Percentiles rank a stretch among this genome's conserved stretches.
Evolutionary conservation across 768 basidiomycete genomes (phyloP).

Genomic region (Russula ochroleuca): DNA sequence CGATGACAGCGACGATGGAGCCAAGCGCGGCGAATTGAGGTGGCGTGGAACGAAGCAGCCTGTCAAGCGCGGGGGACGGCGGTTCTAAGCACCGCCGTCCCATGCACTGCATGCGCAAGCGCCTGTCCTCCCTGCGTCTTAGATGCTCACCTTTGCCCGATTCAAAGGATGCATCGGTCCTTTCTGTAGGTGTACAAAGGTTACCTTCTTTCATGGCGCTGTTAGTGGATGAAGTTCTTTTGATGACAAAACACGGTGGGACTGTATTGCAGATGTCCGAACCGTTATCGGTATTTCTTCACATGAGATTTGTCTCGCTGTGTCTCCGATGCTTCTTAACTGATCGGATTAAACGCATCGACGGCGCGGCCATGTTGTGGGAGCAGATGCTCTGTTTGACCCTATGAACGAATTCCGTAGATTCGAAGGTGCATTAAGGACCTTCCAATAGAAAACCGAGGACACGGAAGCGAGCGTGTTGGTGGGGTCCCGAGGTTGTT

Average conservation of each 20-base stretch:
- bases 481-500: constrained; percentile 2
- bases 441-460: constrained; percentile 11
- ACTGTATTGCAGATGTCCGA: constrained; percentile 13
- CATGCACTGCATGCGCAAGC: background rate
- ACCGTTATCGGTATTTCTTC: constrained; percentile 19
- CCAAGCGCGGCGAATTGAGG: constrained; percentile 40
- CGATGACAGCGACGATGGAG: constrained; percentile 57
- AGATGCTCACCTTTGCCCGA: background rate
- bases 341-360: constrained; percentile 10
- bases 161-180: background rate
- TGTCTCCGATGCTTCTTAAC: constrained; percentile 21
- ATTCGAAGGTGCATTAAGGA: constrained; percentile 5
- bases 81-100: constrained; percentile 48
- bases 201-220: constrained; percentile 4
- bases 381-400: constrained; percentile 8
- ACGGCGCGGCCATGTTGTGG: constrained; percentile 10
- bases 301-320: constrained; percentile 7
- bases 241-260: background rate
- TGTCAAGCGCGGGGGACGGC: constrained; percentile 68
- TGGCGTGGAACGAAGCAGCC: constrained; percentile 64
- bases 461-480: constrained; percentile 4
- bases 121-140: background rate
- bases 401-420: constrained; percentile 7
- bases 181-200: constrained; percentile 3
- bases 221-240: constrained; percentile 4